Conservation (phyloP, 139 green algal genomes). For the Tetradesmus obliquus region DNA sequence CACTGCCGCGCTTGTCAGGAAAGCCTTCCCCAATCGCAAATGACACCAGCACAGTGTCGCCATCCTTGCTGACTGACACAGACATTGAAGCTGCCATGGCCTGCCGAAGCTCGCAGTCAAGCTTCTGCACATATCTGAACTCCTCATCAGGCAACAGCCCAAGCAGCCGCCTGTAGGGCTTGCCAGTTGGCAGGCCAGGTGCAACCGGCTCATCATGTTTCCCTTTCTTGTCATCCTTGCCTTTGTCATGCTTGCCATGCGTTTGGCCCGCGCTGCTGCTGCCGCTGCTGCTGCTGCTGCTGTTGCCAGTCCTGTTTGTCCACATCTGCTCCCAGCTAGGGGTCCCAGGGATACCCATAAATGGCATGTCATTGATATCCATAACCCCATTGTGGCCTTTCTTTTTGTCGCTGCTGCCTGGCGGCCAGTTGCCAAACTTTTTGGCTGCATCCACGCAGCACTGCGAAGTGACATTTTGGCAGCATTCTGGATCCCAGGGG, state of each 20-base stretch:
- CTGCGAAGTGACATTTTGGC: neutral
- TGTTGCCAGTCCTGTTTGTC: neutral
- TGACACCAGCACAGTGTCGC: neutral
- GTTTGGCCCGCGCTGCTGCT: neutral
- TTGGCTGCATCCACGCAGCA: neutral
- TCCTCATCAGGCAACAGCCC: neutral
- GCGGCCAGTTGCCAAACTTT: neutral
- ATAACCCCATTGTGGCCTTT: neutral
- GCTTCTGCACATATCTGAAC: constrained; percentile 19
- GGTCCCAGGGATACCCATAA: neutral
- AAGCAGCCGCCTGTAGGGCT: neutral
- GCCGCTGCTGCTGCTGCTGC: neutral
- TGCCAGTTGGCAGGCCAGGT: neutral
- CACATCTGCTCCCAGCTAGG: neutral
- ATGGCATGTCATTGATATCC: neutral
- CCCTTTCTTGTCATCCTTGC: neutral
- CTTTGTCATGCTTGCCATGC: neutral
- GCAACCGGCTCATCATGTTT: neutral
- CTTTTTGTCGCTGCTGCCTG: neutral
- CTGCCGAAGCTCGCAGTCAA: constrained; percentile 12
- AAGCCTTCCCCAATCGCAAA: constrained; percentile 20
- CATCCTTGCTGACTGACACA: constrained; percentile 14
- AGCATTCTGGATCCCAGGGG: neutral
- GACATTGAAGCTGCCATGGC: constrained; percentile 23
- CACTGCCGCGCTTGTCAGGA: constrained; percentile 29